Conservation (phyloP, 352 stramenopile species). For the Pythium sukuiense region DNA sequence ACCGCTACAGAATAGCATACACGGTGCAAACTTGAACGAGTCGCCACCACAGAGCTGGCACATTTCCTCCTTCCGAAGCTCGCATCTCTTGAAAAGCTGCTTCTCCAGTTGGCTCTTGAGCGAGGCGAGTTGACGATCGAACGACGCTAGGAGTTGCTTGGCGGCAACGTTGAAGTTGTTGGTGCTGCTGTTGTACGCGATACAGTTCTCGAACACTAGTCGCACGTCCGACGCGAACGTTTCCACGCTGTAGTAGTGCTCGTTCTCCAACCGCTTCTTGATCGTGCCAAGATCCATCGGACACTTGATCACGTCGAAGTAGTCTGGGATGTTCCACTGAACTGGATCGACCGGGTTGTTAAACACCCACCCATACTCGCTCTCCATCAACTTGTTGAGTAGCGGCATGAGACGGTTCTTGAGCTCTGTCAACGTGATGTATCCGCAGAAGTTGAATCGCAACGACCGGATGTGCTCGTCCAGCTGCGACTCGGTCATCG, state of each 20-base stretch:
- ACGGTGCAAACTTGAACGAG: slow-evolving; percentile 90
- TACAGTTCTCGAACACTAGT: slow-evolving; percentile 89
- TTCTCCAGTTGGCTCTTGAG: slow-evolving; percentile 83
- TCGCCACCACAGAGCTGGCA: slow-evolving; percentile 87
- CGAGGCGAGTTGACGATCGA: slow-evolving; percentile 63
- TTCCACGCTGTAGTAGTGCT: slow-evolving; percentile 92
- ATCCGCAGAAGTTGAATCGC: slow-evolving; percentile 86
- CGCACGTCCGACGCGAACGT: slow-evolving; percentile 87
- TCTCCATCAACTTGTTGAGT: slow-evolving; percentile 87
- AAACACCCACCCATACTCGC: slow-evolving; percentile 91
- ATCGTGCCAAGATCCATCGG: slow-evolving; percentile 99
- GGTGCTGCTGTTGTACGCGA: slow-evolving; percentile 88
- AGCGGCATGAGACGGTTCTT: slow-evolving; percentile 84
- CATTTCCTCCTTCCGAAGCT: slow-evolving; percentile 85
- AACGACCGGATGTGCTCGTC: slow-evolving; percentile 90
- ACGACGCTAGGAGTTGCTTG: slow-evolving; percentile 77
- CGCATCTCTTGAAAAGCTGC: slow-evolving; percentile 83
- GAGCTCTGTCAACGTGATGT: slow-evolving; percentile 79
- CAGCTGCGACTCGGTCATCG: slow-evolving; percentile 82
- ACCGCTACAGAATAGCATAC: slow-evolving; percentile 88
- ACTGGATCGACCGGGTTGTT: slow-evolving; percentile 95
- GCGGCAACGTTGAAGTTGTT: slow-evolving; percentile 89
- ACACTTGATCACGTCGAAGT: slow-evolving; percentile 94
- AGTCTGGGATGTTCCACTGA: slow-evolving; percentile 91
- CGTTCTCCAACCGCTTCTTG: slow-evolving; percentile 94